phyloP scores from a whole-genome alignment of 2,329 filamentous ascomycete genomes.

The Microsporum ferrugineum region DNA sequence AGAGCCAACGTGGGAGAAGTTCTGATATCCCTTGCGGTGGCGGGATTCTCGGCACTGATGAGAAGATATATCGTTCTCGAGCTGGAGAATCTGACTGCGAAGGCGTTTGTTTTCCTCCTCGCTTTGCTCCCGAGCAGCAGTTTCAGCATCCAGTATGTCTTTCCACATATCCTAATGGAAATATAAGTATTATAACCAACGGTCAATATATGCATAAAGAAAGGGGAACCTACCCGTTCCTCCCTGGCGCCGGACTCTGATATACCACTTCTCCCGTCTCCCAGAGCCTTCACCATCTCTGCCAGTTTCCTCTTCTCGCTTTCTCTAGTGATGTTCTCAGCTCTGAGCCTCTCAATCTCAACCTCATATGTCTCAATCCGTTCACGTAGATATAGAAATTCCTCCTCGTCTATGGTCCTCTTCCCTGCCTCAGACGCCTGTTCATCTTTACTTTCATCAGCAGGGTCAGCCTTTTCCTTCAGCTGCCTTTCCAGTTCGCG shows the following conservation, averaged over 20 bases:
- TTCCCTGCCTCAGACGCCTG: slow-evolving; percentile 22
- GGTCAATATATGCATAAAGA: background rate
- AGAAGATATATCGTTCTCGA: slow-evolving; percentile 39
- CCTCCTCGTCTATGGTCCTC: slow-evolving; percentile 59
- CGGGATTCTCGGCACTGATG: slow-evolving; percentile 18
- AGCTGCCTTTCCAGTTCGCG: slow-evolving; percentile 78
- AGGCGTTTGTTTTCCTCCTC: slow-evolving; percentile 80
- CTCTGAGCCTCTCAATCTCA: slow-evolving; percentile 69
- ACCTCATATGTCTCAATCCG: slow-evolving; percentile 72
- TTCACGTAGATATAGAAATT: slow-evolving; percentile 73
- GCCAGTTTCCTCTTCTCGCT: slow-evolving; percentile 77
- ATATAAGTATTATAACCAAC: background rate
- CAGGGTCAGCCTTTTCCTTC: slow-evolving; percentile 44
- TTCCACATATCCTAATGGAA: slow-evolving; percentile 69
- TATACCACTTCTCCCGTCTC: slow-evolving; percentile 39
- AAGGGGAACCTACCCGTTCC: slow-evolving; percentile 32
- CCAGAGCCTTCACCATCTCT: slow-evolving; percentile 61
- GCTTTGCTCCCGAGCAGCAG: slow-evolving; percentile 72
- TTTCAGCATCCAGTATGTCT: slow-evolving; percentile 86
- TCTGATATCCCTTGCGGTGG: slow-evolving; percentile 27
- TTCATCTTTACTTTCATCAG: slow-evolving; percentile 39
- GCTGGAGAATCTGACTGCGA: slow-evolving; percentile 68
- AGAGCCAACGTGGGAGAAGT: slow-evolving; percentile 29
- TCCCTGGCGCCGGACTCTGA: slow-evolving; percentile 40
- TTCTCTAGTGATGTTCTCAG: slow-evolving; percentile 67